Conservation (phyloP, 441 rosid genomes). For the Omphalea diandra region DNA sequence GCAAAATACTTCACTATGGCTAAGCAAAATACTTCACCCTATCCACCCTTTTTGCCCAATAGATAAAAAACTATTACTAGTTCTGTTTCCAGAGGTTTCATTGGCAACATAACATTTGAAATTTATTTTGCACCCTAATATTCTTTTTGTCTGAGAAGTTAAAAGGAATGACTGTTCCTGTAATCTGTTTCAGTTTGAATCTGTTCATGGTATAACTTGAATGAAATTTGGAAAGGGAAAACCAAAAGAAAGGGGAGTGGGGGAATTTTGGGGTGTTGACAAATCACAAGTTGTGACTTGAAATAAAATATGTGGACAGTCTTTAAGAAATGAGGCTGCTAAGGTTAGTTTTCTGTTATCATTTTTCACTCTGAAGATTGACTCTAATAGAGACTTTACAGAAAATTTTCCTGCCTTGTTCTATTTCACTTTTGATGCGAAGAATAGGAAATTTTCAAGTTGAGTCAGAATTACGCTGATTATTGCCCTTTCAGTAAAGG, state of each 20-base stretch:
- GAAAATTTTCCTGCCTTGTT: not conserved
- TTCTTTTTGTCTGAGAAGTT: not conserved
- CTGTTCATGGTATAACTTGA: not conserved
- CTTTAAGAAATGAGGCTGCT: not conserved
- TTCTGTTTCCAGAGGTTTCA: not conserved
- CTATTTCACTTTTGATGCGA: not conserved
- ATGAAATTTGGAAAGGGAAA: not conserved
- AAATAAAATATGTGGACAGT: not conserved
- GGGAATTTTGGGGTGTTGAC: not conserved
- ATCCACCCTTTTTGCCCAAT: not conserved
- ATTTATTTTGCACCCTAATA: not conserved
- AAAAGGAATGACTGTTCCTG: not conserved
- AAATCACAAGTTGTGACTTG: not conserved
- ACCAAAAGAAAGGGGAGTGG: not conserved
- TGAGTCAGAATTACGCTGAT: not conserved
- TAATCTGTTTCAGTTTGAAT: not conserved
- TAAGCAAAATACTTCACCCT: no score
- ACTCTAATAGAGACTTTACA: not conserved
- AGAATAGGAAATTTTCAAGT: not conserved
- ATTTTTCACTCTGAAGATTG: not conserved
- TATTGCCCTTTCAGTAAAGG: not conserved
- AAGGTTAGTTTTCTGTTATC: not conserved
- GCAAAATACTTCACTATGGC: not conserved
- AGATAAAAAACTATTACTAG: not conserved
- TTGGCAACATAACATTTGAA: no score